A percentile compares a stretch with the other conserved stretches of the same genome.
phyloP scores from a whole-genome alignment of 768 basidiomycete genomes.

The Boletus subparvulus region DNA sequence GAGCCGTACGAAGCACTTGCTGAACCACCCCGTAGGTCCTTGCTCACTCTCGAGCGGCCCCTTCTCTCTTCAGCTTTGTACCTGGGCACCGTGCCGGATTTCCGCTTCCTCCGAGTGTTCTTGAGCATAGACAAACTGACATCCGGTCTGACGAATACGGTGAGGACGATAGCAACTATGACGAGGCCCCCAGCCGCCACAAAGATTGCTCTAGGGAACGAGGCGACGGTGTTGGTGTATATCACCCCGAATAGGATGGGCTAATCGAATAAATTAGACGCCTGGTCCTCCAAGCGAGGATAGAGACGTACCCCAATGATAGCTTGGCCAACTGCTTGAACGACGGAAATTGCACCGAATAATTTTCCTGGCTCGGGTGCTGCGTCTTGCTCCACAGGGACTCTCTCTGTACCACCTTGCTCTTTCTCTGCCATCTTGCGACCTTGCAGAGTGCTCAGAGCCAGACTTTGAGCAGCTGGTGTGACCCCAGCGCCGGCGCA shows the following conservation, averaged over 20 bases:
- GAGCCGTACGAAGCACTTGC: constrained; percentile 24
- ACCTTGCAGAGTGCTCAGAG: constrained; percentile 57
- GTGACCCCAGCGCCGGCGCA: constrained; percentile 67
- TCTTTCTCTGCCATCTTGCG: constrained; percentile 31
- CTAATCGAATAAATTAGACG: constrained; percentile 36
- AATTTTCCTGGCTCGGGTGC: constrained; percentile 51
- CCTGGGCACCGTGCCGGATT: neutral
- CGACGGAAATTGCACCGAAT: constrained; percentile 69
- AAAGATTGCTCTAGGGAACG: constrained; percentile 70
- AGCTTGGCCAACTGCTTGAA: constrained; percentile 65
- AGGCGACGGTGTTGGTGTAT: constrained; percentile 62
- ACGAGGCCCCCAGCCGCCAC: constrained; percentile 57
- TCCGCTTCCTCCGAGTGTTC: constrained; percentile 9
- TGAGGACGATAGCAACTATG: constrained; percentile 45
- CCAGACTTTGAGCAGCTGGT: constrained; percentile 72
- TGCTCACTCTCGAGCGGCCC: constrained; percentile 36
- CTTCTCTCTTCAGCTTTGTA: constrained; percentile 16
- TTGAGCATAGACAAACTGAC: constrained; percentile 21
- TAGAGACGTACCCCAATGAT: constrained; percentile 45
- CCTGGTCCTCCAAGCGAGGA: constrained; percentile 7
- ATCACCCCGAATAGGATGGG: constrained; percentile 67
- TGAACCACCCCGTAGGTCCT: constrained; percentile 39
- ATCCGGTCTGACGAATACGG: constrained; percentile 43
- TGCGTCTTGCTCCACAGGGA: constrained; percentile 21
- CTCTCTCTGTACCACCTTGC: constrained; percentile 13